Evolutionary conservation across 495 filamentous ascomycete species (phyloP), one percentile per base, ranked within the genome.

Genomic region (Parathielavia hyrcaniae): DNA sequence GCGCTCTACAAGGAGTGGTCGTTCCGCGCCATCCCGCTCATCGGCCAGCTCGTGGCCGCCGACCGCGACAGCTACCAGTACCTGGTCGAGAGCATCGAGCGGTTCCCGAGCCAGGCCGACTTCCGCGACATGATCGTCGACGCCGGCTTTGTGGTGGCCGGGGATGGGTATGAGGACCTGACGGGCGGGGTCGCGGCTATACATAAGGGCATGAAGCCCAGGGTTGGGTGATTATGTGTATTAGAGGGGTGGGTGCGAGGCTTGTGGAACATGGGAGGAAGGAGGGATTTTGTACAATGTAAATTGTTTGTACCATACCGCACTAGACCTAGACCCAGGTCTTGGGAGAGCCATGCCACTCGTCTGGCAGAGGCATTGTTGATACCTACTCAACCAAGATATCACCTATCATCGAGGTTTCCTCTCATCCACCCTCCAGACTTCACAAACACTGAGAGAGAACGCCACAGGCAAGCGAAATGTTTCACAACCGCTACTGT

Each of bases 61-160:
- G 93, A 98, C 69, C 79, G 93, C 50, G 91, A 90, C 63, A 96
- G 90, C 67, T 98, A 98, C 71, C 95, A 97, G 81, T 98, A 98
- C 75, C 74, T 98, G 38, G 95, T 97, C 26, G 93, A 98, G 81
- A 96, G 90, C 73, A 97, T 98, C 75, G 91, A 96, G 76, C 75
- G 80, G 41, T 98, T 97, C 68, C 95, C 95, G 4, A 82, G 76
- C 50, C 93, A 98, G 77, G 75, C 81, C 50, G 83, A 89, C 66
- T 97, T 91, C 70, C 76, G 83, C 62, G 82, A 81, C 45, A 93
- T 97, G 90, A 93, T 98, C 66, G 73, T 82, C 67, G 84, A 86
- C 58, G 92, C 90, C 40, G 95, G 93, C 14, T 97, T 98, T 68
- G 69, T 86, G 68, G 82, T 95, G 49, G 90, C 86, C 19, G 89